Evolutionary conservation across 805 yeast species (phyloP), one percentile per base, ranked within the genome.

Genomic region (Kluyveromyces aestuarii): DNA sequence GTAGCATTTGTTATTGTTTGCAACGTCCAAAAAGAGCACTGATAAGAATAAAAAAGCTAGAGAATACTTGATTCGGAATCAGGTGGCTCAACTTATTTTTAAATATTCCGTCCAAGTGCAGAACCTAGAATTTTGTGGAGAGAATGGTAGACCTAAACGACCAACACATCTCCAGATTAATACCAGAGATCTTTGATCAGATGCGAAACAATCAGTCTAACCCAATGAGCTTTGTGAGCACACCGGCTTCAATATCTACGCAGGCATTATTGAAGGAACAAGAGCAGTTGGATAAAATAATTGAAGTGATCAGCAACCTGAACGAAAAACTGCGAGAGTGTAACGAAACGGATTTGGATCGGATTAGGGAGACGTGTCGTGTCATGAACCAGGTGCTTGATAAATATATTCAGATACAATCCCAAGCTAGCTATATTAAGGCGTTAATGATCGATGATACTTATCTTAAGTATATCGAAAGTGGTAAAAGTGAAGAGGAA

Each of bases 351-450:
- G 60, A 64, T 48, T 46, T 77, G 13, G 51, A 55, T 18, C 59
- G 63, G 27, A 69, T 66, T 35, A 53, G 72, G 48, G 66, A 63
- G 18, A 72, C 80, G 5, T 70, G 79, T 40, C 71, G 69, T 38
- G 72, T 73, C 30, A 73, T 82, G 0, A 72, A 76, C 48, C 67
- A 68, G 25, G 64, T 82, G 25, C 62, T 82, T 21, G 81, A 77
- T 49, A 71, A 79, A 19, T 82, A 85, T 85, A 73, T 77, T 46
- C 70, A 74, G 52, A 80, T 82, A 44, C 71, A 81, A 18, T 79
- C 84, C 14, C 85, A 81, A 56, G 76, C 84, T 19, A 74, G 75
- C 36, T 77, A 79, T 56, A 75, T 82, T 4, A 68, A 72, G 27
- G 71, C 73, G 9, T 60, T 78, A 17, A 66, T 80, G 52, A 68